Conservation (phyloP, 1,139 yeast genomes). For the Suhomyces atakaporum region DNA sequence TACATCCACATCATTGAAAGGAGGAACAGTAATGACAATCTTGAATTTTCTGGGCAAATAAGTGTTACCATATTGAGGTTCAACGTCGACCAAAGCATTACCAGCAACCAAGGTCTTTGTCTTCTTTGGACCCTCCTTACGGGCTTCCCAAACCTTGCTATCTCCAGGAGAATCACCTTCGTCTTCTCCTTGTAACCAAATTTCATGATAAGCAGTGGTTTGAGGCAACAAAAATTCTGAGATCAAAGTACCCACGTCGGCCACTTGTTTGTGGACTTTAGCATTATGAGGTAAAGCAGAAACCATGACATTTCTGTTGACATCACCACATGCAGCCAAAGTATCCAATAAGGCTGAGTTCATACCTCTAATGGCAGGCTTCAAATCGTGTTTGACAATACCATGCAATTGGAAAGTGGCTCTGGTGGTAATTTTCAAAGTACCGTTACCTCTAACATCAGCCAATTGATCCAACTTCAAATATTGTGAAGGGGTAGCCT, state of each 20-base stretch:
- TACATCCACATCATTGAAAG: slow-evolving; percentile 95
- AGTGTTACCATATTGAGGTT: slow-evolving; percentile 84
- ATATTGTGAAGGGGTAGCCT: slow-evolving; percentile 87
- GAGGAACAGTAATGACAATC: slow-evolving; percentile 93
- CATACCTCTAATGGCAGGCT: slow-evolving; percentile 92
- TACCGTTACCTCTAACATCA: slow-evolving; percentile 85
- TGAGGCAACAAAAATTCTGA: slow-evolving; percentile 84
- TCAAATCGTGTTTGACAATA: slow-evolving; percentile 84
- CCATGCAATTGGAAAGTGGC: slow-evolving; percentile 98
- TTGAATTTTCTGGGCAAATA: slow-evolving; percentile 96
- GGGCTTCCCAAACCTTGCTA: slow-evolving; percentile 66
- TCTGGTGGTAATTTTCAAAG: slow-evolving; percentile 92
- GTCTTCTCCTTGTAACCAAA: slow-evolving; percentile 92
- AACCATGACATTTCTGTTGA: slow-evolving; percentile 91
- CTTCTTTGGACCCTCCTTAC: slow-evolving; percentile 79
- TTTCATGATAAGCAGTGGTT: slow-evolving; percentile 95
- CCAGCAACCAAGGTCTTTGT: slow-evolving; percentile 83
- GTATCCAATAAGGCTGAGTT: slow-evolving; percentile 90
- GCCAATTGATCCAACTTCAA: slow-evolving; percentile 81
- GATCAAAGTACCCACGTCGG: slow-evolving; percentile 61
- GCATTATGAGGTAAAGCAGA: slow-evolving; percentile 87
- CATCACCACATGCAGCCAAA: slow-evolving; percentile 98
- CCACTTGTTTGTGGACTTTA: slow-evolving; percentile 75
- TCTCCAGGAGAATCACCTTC: slow-evolving; percentile 69
- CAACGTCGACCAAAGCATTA: slow-evolving; percentile 80